Evolutionary conservation across 2,329 filamentous ascomycete species (phyloP).

Genomic region (Zopfia rhizophila): DNA sequence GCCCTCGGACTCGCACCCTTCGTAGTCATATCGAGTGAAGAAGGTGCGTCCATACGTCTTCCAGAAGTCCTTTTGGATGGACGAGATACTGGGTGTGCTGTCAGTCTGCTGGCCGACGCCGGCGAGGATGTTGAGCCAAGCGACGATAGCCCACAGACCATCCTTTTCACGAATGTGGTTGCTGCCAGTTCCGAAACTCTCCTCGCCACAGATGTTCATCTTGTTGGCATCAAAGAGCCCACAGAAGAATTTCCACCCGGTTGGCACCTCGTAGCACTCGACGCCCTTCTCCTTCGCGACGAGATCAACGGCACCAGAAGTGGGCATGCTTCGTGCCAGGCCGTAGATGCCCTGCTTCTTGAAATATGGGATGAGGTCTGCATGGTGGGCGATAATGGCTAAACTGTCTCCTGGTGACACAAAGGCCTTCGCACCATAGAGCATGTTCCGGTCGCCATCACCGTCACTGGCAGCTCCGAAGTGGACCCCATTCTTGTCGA

Average conservation of each 20-base stretch:
- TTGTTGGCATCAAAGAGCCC: constrained; percentile 93
- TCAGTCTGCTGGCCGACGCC: constrained; percentile 85
- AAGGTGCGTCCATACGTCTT: constrained; percentile 94
- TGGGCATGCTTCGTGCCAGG: constrained; percentile 96
- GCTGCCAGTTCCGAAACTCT: constrained; percentile 96
- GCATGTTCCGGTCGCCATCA: constrained; percentile 99
- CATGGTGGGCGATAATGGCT: constrained; percentile 97
- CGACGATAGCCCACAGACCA: constrained; percentile 95
- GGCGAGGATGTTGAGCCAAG: constrained; percentile 98
- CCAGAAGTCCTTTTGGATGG: constrained; percentile 99
- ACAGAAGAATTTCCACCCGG: constrained; percentile 99
- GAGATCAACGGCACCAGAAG: constrained; percentile 92
- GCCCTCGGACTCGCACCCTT: constrained; percentile 89
- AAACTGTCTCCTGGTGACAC: constrained; percentile 97
- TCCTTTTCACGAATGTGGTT: constrained; percentile 99
- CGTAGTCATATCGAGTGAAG: constrained; percentile 99
- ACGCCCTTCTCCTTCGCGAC: constrained; percentile 95
- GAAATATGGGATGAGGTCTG: constrained; percentile 97
- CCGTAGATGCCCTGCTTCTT: constrained; percentile 96
- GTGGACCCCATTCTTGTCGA: constrained; percentile 90
- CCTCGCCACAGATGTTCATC: constrained; percentile 98
- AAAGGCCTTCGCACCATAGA: constrained; percentile 96
- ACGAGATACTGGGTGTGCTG: constrained; percentile 88
- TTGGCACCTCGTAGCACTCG: constrained; percentile 94
- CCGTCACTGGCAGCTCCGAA: constrained; percentile 97